Conservation (phyloP, 2,329 filamentous ascomycete genomes). For the Claviceps sp. region DNA sequence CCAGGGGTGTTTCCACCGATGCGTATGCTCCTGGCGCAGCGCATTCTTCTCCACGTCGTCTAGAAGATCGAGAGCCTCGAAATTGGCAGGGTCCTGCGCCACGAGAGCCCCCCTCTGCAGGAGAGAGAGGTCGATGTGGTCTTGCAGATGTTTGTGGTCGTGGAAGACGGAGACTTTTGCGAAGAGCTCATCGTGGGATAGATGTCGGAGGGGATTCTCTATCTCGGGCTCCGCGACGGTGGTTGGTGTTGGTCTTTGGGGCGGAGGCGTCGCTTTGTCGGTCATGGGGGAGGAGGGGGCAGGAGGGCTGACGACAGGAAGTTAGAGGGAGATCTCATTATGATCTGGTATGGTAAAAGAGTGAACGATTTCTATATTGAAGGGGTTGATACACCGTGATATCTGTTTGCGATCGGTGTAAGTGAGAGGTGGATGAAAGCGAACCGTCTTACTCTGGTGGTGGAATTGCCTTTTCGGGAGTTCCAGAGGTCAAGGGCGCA, state of each 20-base stretch:
- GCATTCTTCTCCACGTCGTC: slow-evolving; percentile 22
- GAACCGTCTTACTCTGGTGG: neutral
- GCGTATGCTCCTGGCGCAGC: slow-evolving; percentile 36
- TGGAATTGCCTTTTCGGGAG: neutral
- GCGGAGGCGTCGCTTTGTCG: neutral
- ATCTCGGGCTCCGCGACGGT: slow-evolving; percentile 16
- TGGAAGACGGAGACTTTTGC: slow-evolving; percentile 42
- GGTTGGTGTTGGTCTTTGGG: slow-evolving; percentile 1
- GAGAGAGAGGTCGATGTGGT: slow-evolving; percentile 26
- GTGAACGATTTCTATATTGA: too few species aligned
- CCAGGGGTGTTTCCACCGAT: slow-evolving; percentile 43
- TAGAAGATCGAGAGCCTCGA: slow-evolving; percentile 16
- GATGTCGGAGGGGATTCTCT: slow-evolving; percentile 35
- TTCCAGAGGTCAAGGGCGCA: too few species aligned
- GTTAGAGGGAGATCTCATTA: too few species aligned
- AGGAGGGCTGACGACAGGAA: neutral
- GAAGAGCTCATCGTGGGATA: slow-evolving; percentile 38
- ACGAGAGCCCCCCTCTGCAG: slow-evolving; percentile 26
- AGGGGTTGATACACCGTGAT: too few species aligned
- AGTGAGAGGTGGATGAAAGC: neutral
- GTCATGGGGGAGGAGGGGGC: neutral
- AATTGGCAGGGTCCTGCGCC: slow-evolving; percentile 22
- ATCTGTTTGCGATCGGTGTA: too few species aligned
- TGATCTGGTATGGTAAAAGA: too few species aligned
- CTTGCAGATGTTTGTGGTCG: slow-evolving; percentile 28